phyloP scores from a whole-genome alignment of 768 basidiomycete genomes.

The Boletus patriciae region DNA sequence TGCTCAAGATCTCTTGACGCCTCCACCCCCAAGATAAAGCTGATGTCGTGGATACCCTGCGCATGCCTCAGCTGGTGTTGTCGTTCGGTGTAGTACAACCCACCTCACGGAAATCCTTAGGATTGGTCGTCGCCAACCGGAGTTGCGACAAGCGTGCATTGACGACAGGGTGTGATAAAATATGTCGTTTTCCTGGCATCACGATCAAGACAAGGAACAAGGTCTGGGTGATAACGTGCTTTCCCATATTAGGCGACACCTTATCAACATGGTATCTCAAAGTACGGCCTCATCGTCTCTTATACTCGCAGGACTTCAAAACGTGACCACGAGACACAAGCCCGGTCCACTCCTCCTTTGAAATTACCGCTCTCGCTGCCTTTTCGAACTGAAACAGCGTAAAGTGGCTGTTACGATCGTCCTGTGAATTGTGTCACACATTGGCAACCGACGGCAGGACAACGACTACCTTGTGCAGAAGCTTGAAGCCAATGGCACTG shows the following conservation, averaged over 20 bases:
- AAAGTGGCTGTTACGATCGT: slow-evolving; percentile 82
- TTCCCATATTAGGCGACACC: not conserved
- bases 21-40: slow-evolving; percentile 79
- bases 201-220: slow-evolving; percentile 5
- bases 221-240: too few relatives aligned
- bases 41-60: slow-evolving; percentile 74
- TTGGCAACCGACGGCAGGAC: not conserved
- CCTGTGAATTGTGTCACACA: slow-evolving; percentile 43
- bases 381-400: slow-evolving; percentile 81
- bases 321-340: slow-evolving; percentile 53
- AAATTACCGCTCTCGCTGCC: slow-evolving; percentile 44
- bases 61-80: not conserved
- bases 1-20: slow-evolving; percentile 70
- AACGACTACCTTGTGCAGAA: slow-evolving; percentile 59
- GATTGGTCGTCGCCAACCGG: slow-evolving; percentile 54
- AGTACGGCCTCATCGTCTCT: slow-evolving; percentile 64
- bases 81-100: slow-evolving; percentile 1
- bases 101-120: slow-evolving; percentile 83
- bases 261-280: not conserved
- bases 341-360: slow-evolving; percentile 59
- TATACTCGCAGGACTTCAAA: slow-evolving; percentile 92
- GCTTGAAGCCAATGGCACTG: slow-evolving; percentile 67
- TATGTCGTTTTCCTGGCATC: slow-evolving; percentile 44
- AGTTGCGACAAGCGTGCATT: slow-evolving; percentile 73
- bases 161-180: slow-evolving; percentile 70